Percentiles rank a stretch among this genome's conserved stretches.
These are phyloP conservation scores for Cunninghamia lanceolata DNA, from an alignment of 75 land plant species.

Conservation along the genomic window DNA sequence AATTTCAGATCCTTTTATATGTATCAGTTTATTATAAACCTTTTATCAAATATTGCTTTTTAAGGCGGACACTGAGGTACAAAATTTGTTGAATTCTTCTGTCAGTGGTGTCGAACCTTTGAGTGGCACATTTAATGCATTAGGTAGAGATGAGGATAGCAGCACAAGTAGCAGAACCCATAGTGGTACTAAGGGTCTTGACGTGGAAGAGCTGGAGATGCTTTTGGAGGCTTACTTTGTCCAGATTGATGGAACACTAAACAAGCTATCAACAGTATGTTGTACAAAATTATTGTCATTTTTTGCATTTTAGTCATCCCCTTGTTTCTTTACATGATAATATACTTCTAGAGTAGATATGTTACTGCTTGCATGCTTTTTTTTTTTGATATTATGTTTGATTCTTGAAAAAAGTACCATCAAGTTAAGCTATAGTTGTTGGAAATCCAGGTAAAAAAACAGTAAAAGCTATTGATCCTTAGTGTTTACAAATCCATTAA, in stretches of 20 bases:
- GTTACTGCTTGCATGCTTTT: not conserved
- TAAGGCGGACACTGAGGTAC: conserved; percentile 24
- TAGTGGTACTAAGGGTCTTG: conserved; percentile 50
- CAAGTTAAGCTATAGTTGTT: not conserved
- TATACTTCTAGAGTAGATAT: not conserved
- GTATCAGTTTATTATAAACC: not conserved
- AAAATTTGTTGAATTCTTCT: conserved; percentile 7
- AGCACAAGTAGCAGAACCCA: conserved; percentile 26
- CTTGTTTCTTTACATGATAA: not conserved
- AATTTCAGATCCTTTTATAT: not conserved
- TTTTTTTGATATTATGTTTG: not conserved
- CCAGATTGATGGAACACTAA: conserved; percentile 80
- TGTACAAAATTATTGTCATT: not conserved
- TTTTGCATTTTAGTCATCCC: not conserved
- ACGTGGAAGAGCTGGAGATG: conserved; percentile 91
- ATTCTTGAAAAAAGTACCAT: not conserved
- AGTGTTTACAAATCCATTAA: too few species aligned
- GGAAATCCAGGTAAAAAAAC: too few species aligned
- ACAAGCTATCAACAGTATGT: conserved; percentile 66
- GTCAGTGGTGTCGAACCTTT: conserved; percentile 21
- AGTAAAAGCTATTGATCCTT: too few species aligned
- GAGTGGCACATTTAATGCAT: conserved; percentile 1
- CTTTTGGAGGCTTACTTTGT: conserved; percentile 94
- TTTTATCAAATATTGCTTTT: conserved; percentile 17
- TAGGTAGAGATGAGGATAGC: conserved; percentile 33